Percentiles rank a stretch among this genome's conserved stretches.
phyloP scores from a whole-genome alignment of 768 basidiomycete genomes.

The Leccinum uliginosum region DNA sequence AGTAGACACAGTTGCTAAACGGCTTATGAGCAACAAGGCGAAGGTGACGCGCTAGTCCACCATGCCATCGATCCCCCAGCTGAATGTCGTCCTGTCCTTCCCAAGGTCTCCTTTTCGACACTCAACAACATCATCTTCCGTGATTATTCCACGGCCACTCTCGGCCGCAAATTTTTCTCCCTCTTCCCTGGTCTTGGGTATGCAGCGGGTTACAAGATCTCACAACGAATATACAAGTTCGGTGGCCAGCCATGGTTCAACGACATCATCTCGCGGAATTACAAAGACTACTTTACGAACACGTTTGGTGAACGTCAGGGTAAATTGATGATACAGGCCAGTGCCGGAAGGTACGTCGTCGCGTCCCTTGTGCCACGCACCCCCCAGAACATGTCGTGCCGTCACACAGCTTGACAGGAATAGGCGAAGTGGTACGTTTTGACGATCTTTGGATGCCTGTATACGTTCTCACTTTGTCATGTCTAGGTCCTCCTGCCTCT shows the following conservation, averaged over 20 bases:
- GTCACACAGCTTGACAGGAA: conserved; percentile 55
- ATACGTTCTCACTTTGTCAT: neutral
- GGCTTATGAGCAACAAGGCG: conserved; percentile 95
- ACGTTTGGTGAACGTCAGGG: conserved; percentile 92
- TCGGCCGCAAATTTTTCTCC: conserved; percentile 70
- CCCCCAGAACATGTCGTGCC: neutral
- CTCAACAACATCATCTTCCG: conserved; percentile 84
- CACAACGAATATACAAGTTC: conserved; percentile 95
- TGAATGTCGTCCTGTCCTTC: neutral
- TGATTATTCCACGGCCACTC: conserved; percentile 66
- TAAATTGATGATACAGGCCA: conserved; percentile 93
- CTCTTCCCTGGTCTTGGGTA: conserved; percentile 99
- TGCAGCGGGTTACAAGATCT: conserved; percentile 95
- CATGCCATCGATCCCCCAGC: neutral
- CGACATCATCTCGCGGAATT: conserved; percentile 81
- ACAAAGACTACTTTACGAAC: conserved; percentile 76
- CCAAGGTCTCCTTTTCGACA: conserved; percentile 57
- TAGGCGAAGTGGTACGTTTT: conserved; percentile 87
- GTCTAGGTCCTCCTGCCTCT: conserved; percentile 84
- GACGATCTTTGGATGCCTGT: neutral
- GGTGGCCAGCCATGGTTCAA: conserved; percentile 98
- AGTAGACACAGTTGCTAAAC: conserved; percentile 97
- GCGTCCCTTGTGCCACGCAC: neutral
- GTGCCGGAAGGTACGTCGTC: conserved; percentile 76
- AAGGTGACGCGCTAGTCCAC: conserved; percentile 42